These are phyloP conservation scores for Ophiocordyceps camponoti-rufipedis DNA, from an alignment of 2,329 filamentous ascomycete genomes.

Conservation along the genomic window DNA sequence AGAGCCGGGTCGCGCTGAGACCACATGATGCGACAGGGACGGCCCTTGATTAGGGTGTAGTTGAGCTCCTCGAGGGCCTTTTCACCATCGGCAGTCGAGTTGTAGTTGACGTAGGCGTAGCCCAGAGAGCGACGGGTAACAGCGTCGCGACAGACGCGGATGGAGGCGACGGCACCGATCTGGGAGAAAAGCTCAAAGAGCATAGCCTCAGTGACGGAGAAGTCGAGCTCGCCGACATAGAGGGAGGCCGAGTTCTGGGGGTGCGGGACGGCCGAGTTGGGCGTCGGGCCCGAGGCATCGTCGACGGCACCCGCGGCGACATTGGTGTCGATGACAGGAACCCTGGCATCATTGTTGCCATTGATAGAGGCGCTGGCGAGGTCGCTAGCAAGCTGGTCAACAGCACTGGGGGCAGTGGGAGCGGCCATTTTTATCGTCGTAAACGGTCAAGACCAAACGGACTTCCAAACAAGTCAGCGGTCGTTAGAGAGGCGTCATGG, in stretches of 20 bases:
- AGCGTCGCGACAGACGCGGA: conserved; percentile 97
- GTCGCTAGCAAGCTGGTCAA: conserved; percentile 68
- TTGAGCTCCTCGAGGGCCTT: conserved; percentile 98
- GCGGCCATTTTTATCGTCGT: conserved; percentile 37
- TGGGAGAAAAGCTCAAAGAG: conserved; percentile 99
- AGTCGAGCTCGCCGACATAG: conserved; percentile 96
- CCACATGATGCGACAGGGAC: conserved; percentile 99
- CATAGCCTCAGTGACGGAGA: conserved; percentile 97
- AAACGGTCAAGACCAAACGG: neutral
- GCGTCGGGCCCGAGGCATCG: conserved; percentile 50
- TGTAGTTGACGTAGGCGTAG: conserved; percentile 99
- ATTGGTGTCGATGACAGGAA: conserved; percentile 58
- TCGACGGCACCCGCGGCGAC: conserved; percentile 30
- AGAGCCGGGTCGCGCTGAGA: conserved; percentile 97
- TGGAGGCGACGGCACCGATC: conserved; percentile 96
- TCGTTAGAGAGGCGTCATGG: neutral
- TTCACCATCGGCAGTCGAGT: conserved; percentile 89
- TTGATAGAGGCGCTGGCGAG: conserved; percentile 55
- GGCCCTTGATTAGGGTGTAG: conserved; percentile 98
- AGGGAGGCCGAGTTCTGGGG: conserved; percentile 92
- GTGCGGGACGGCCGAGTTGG: conserved; percentile 55
- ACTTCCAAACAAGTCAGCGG: neutral
- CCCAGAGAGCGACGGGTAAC: conserved; percentile 96
- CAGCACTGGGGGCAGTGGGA: conserved; percentile 38
- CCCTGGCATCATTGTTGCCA: conserved; percentile 46